Conservation (phyloP, 2,329 filamentous ascomycete genomes). For the Coniochaeta prunicola region DNA sequence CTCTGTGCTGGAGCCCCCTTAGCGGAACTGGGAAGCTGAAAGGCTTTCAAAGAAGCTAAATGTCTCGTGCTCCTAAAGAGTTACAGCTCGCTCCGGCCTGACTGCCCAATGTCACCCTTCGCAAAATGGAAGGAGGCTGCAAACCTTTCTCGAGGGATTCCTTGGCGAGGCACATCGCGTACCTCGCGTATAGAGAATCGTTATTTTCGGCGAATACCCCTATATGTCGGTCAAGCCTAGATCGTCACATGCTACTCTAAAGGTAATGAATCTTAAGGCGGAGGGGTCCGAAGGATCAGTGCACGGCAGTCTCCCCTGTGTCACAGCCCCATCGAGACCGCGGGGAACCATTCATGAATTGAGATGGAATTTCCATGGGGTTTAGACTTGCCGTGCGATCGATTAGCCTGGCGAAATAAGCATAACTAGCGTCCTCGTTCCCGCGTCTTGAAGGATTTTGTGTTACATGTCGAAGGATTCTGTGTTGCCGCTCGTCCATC, state of each 20-base stretch:
- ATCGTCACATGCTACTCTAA: not conserved
- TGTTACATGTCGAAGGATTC: not conserved
- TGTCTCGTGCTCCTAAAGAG: not conserved
- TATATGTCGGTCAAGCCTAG: not conserved
- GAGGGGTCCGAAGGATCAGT: not conserved
- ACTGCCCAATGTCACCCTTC: not conserved
- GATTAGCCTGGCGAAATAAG: not conserved
- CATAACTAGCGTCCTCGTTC: not conserved
- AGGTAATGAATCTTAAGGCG: not conserved
- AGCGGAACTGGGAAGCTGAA: not conserved
- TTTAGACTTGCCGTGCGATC: not conserved
- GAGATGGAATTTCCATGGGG: not conserved
- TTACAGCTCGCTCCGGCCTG: not conserved
- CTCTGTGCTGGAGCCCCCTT: not conserved
- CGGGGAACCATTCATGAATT: not conserved
- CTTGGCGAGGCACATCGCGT: not conserved
- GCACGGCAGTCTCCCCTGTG: not conserved
- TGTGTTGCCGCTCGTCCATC: no score
- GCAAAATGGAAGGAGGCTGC: not conserved
- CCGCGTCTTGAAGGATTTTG: not conserved
- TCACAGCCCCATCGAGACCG: not conserved
- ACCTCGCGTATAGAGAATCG: not conserved
- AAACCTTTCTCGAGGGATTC: not conserved
- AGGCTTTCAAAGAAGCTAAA: not conserved
- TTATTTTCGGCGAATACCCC: not conserved